Conservation (phyloP, 2,329 filamentous ascomycete species). For the Pyricularia pennisetigena region DNA sequence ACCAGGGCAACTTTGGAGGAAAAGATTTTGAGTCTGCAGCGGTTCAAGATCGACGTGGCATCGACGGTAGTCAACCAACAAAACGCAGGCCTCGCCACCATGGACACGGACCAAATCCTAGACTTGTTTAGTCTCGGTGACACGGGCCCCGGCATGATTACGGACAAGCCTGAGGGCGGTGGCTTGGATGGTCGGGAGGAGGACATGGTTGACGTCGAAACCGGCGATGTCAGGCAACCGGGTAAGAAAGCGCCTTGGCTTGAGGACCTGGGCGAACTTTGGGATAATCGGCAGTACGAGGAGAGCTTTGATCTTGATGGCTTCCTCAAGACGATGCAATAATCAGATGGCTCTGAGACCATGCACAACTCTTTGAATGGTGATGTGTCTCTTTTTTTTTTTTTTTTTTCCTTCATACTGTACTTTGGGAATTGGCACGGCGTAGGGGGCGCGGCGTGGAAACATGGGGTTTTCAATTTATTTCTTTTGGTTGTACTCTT, state of each 20-base stretch:
- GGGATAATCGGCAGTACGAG: conserved; percentile 96
- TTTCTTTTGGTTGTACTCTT: not conserved
- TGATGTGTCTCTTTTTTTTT: not conserved
- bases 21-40: conserved; percentile 95
- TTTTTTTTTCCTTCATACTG: no score
- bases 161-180: conserved; percentile 43
- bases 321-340: conserved; percentile 89
- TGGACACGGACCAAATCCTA: conserved; percentile 97
- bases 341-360: not conserved
- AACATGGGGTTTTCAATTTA: not conserved
- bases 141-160: conserved; percentile 55
- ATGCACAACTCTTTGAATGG: not conserved
- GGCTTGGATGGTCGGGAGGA: conserved; percentile 56
- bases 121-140: conserved; percentile 92
- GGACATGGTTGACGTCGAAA: conserved; percentile 89
- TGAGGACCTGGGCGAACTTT: conserved; percentile 89
- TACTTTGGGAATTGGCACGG: not conserved
- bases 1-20: conserved; percentile 94
- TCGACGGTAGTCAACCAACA: conserved; percentile 98
- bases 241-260: conserved; percentile 89
- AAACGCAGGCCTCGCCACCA: conserved; percentile 85
- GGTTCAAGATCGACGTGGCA: conserved; percentile 98
- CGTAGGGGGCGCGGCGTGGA: not conserved
- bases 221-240: conserved; percentile 83
- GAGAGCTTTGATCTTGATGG: conserved; percentile 95